phyloP scores from a whole-genome alignment of 2,329 filamentous ascomycete genomes.

The Pseudopithomyces chartarum region DNA sequence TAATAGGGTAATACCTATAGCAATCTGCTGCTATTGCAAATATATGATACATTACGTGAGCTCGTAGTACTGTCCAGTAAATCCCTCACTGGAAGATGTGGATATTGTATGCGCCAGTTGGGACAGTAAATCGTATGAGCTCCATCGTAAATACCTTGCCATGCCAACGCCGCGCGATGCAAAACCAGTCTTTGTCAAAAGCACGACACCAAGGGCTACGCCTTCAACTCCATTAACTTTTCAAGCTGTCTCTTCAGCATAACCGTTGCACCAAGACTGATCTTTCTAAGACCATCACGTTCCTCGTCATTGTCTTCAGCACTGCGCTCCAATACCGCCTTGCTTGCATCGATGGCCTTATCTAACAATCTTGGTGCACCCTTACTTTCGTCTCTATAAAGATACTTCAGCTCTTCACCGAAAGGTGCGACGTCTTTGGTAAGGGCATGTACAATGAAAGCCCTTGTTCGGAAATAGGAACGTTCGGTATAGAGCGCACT shows the following conservation, averaged over 20 bases:
- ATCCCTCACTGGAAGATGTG: background rate
- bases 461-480: conserved; percentile 57
- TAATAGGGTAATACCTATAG: too few species aligned
- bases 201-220: conserved; percentile 48
- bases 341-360: conserved; percentile 50
- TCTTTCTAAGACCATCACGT: conserved; percentile 51
- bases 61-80: background rate
- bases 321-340: conserved; percentile 49
- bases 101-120: background rate
- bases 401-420: conserved; percentile 57
- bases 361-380: conserved; percentile 49
- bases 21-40: background rate
- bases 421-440: conserved; percentile 51
- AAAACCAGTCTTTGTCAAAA: background rate
- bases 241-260: conserved; percentile 48
- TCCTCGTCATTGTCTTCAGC: conserved; percentile 30
- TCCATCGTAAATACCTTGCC: background rate
- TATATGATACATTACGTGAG: background rate
- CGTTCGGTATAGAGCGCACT: conserved; percentile 59
- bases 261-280: conserved; percentile 55
- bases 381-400: conserved; percentile 51
- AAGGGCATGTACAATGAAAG: conserved; percentile 57
- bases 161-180: conserved; percentile 2
- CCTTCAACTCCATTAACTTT: conserved; percentile 39
- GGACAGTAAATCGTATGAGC: background rate